phyloP scores from a whole-genome alignment of 164 flowering plant genomes.

The Brasenia schreberi region DNA sequence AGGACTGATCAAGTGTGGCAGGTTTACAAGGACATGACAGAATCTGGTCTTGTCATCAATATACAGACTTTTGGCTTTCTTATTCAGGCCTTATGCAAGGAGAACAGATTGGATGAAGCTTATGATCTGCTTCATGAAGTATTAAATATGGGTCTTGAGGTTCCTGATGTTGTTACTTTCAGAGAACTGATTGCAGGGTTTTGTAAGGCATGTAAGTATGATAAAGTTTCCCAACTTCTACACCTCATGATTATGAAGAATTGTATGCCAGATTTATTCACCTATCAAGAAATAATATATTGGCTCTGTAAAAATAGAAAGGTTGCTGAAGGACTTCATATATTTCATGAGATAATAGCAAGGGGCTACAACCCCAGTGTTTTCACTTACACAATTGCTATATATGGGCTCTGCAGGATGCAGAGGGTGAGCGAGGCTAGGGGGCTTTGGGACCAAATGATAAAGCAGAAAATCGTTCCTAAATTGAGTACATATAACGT shows the following conservation, averaged over 20 bases:
- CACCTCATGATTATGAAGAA: constrained; percentile 41
- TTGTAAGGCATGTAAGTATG: constrained; percentile 39
- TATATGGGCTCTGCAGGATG: constrained; percentile 39
- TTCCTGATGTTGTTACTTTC: constrained; percentile 53
- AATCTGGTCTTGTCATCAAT: constrained; percentile 27
- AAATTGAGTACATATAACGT: constrained; percentile 47
- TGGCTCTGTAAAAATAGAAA: constrained; percentile 29
- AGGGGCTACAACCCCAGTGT: constrained; percentile 31
- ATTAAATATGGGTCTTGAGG: constrained; percentile 23
- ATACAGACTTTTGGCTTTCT: constrained; percentile 49
- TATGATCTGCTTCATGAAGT: constrained; percentile 49
- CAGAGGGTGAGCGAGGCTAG: constrained; percentile 37
- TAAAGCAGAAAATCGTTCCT: constrained; percentile 20
- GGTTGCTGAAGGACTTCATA: constrained; percentile 24
- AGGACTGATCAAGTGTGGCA: constrained; percentile 40
- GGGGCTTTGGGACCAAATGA: constrained; percentile 31
- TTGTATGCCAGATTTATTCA: constrained; percentile 32
- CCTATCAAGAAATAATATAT: constrained; percentile 57
- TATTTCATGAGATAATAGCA: constrained; percentile 36
- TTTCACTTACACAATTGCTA: constrained; percentile 49
- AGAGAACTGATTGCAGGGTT: constrained; percentile 40
- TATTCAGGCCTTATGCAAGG: constrained; percentile 41
- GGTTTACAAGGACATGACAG: constrained; percentile 32
- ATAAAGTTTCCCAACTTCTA: constrained; percentile 28
- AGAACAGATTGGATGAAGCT: constrained; percentile 29